Evolutionary conservation across 352 stramenopile genomes (phyloP), one percentile per base, ranked within the genome.

Genomic region (Globisporangium mamillatum): DNA sequence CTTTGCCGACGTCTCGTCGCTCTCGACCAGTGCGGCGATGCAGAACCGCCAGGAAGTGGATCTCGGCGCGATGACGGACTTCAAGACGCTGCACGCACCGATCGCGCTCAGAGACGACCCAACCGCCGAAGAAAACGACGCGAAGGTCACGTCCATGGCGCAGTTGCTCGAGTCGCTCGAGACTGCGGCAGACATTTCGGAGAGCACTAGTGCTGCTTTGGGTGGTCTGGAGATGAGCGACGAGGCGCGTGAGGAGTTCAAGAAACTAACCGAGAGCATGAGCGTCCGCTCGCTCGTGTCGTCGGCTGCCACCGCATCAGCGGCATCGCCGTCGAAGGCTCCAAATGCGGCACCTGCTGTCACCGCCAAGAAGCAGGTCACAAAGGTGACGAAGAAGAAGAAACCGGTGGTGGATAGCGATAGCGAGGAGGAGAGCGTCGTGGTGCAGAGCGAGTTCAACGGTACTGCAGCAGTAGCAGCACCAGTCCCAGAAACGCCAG

Each of bases 1-100:
- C 50, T 95, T 95, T 60, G 72, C 74, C 1, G 83, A 93, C 60
- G 72, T 86, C 54, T 89, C 85, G 58, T 87, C 73, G 24, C 71
- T 86, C 1, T 60, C 63, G 9, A 76, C 36, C 4, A 63, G 73
- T 61, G 55, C 63, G 41, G 69, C 32, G 20, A 71, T 71, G 36
- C 73, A 82, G 71, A 72, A 71, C 32, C 77, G 78, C 20, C 69
- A 76, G 20, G 70, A 88, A 60, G 75, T 95, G 53, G 87, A 95
- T 73, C 66, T 93, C 50, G 87, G 85, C n/a, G 78, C 82, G 6
- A 90, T 93, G 80, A 92, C 86, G n/a, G 85, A 95, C 60, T 95
- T 90, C 60, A 78, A 71, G 57, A 91, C 73, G 41, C 72, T 95
- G 52, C 87, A 95, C 70, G 83, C 82, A 24, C 85, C 85, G 4